These are phyloP conservation scores for Cyphellophora europaea DNA, from an alignment of 2,329 filamentous ascomycete genomes.

Conservation along the genomic window DNA sequence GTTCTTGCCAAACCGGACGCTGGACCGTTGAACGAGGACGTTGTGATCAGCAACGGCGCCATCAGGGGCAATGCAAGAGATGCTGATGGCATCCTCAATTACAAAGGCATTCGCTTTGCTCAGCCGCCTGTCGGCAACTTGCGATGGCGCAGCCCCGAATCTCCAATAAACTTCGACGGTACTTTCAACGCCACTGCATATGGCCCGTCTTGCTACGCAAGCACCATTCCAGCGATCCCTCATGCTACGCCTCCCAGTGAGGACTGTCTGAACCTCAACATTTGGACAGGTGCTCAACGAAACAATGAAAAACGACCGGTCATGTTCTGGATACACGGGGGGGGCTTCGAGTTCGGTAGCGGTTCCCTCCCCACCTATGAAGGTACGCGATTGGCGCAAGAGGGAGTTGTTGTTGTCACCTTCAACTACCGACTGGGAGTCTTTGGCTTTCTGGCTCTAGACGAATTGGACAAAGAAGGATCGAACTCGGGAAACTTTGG, in stretches of 20 bases:
- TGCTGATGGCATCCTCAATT: too few relatives aligned
- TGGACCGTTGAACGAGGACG: too few relatives aligned
- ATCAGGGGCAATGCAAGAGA: too few relatives aligned
- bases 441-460: constrained; percentile 60
- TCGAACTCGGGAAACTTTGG: constrained; percentile 50
- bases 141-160: constrained; percentile 58
- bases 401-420: constrained; percentile 58
- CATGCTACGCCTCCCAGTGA: constrained; percentile 37
- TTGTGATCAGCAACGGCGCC: too few relatives aligned
- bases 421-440: constrained; percentile 70
- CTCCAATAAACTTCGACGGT: constrained; percentile 40
- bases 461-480: constrained; percentile 40
- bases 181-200: constrained; percentile 20
- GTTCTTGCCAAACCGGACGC: too few relatives aligned
- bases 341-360: constrained; percentile 51
- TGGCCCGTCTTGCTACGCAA: constrained; percentile 54
- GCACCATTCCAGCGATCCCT: too few relatives aligned
- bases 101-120: constrained; percentile 68
- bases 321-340: constrained; percentile 52
- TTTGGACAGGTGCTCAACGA: constrained; percentile 27
- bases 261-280: constrained; percentile 33
- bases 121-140: constrained; percentile 56
- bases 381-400: constrained; percentile 48
- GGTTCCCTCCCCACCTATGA: constrained; percentile 53
- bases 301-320: constrained; percentile 47